Conservation (phyloP, 2,329 filamentous ascomycete species). For the Kalaharituber pfeilii region DNA sequence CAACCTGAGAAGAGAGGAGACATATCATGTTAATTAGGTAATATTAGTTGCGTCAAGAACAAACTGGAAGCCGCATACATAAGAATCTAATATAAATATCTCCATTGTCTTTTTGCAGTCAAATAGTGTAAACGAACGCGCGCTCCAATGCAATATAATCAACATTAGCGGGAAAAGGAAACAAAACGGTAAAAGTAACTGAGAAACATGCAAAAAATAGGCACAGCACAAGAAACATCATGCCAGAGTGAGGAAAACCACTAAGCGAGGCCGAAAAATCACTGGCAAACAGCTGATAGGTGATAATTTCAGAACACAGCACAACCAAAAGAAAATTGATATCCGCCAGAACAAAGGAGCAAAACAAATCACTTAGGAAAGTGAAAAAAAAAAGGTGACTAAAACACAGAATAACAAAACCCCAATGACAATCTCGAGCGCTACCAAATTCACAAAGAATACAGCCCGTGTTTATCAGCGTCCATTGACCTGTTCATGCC, state of each 20-base stretch:
- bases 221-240: neutral
- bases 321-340: conserved; percentile 11
- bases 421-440: neutral
- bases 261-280: neutral
- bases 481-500: neutral
- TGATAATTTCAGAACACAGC: conserved; percentile 17
- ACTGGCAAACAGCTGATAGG: conserved; percentile 5
- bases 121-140: neutral
- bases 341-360: conserved; percentile 9
- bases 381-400: conserved; percentile 9
- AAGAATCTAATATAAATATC: neutral
- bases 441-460: conserved; percentile 16
- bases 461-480: conserved; percentile 11
- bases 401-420: conserved; percentile 3
- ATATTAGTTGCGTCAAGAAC: no score
- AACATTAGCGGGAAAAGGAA: conserved; percentile 2
- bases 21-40: no score
- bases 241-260: neutral
- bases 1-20: no score
- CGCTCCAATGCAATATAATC: conserved; percentile 6
- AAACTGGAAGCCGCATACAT: no score
- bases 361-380: no score
- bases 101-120: neutral
- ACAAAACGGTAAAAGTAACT: conserved; percentile 3
- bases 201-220: neutral